phyloP scores from a whole-genome alignment of 2,329 filamentous ascomycete species.

The Aspergillus luchuensis region DNA sequence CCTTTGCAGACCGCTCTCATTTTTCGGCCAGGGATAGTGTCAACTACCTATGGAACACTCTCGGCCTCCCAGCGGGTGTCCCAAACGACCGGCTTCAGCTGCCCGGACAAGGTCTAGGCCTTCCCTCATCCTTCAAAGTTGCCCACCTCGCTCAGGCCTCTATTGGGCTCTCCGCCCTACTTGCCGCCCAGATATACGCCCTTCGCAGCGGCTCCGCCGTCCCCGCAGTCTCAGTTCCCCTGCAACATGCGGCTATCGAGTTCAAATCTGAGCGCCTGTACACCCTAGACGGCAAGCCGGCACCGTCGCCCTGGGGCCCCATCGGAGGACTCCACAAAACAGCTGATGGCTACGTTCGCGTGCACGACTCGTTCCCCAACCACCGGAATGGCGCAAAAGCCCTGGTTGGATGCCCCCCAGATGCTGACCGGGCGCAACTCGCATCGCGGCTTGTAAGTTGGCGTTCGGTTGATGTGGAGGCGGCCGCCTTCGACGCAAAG shows the following conservation, averaged over 20 bases:
- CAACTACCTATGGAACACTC: too few relatives aligned
- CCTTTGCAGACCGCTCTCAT: too few relatives aligned
- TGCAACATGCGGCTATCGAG: constrained; percentile 37
- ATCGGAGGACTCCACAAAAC: constrained; percentile 57
- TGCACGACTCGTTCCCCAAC: constrained; percentile 58
- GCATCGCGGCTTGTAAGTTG: constrained; percentile 42
- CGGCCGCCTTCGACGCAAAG: constrained; percentile 41
- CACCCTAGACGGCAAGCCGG: constrained; percentile 40
- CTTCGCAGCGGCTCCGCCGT: too few relatives aligned
- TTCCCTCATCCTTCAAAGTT: too few relatives aligned
- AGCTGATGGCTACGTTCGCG: constrained; percentile 55
- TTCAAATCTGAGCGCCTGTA: constrained; percentile 58
- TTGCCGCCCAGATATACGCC: too few relatives aligned
- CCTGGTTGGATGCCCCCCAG: constrained; percentile 45
- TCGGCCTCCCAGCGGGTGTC: too few relatives aligned
- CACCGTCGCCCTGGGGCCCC: constrained; percentile 40
- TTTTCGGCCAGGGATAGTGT: too few relatives aligned
- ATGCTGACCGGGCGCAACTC: constrained; percentile 44
- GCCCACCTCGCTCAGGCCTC: too few relatives aligned
- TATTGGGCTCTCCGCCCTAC: too few relatives aligned
- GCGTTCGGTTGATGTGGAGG: constrained; percentile 54
- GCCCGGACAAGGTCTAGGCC: too few relatives aligned
- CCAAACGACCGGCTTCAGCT: too few relatives aligned
- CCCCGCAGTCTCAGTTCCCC: too few relatives aligned
- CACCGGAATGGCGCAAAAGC: constrained; percentile 50